These are phyloP conservation scores for Plasmopara viticola DNA, from an alignment of 352 stramenopile species.

Conservation along the genomic window DNA sequence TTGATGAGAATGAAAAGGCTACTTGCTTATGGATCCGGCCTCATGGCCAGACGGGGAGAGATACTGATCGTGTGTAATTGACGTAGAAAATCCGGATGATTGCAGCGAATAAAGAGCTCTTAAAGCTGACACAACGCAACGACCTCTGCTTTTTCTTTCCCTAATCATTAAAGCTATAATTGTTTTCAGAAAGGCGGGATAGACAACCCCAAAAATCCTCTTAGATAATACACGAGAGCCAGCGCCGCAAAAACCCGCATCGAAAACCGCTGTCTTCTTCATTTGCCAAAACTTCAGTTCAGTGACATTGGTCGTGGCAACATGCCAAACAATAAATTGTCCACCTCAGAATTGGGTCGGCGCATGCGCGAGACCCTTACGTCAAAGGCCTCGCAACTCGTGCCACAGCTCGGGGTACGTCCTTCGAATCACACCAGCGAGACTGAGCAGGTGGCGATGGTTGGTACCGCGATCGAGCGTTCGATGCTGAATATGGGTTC, in stretches of 20 bases:
- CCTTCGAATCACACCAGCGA: constrained; percentile 26
- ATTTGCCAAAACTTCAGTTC: constrained; percentile 29
- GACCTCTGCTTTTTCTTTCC: too few relatives aligned
- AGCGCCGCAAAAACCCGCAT: constrained; percentile 10
- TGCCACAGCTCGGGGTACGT: constrained; percentile 41
- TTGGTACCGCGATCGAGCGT: constrained; percentile 51
- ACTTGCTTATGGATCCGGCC: too few relatives aligned
- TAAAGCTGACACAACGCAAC: too few relatives aligned
- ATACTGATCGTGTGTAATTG: too few relatives aligned
- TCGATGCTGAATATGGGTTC: constrained; percentile 56
- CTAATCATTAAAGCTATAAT: too few relatives aligned
- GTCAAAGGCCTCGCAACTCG: constrained; percentile 16
- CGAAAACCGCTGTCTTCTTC: constrained; percentile 6
- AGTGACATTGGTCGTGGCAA: constrained; percentile 12
- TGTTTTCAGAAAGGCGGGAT: constrained; percentile 9
- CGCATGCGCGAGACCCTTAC: constrained; percentile 18
- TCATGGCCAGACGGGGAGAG: too few relatives aligned
- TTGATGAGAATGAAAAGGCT: too few relatives aligned
- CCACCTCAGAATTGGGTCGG: constrained; percentile 10
- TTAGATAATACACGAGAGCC: constrained; percentile 16
- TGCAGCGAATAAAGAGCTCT: too few relatives aligned
- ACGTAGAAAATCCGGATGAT: too few relatives aligned
- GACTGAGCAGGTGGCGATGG: constrained; percentile 41
- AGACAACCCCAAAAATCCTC: constrained; percentile 16
- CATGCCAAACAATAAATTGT: constrained; percentile 36